Conservation (phyloP, 176 grass and related monocot genomes). For the Zoysia japonica region DNA sequence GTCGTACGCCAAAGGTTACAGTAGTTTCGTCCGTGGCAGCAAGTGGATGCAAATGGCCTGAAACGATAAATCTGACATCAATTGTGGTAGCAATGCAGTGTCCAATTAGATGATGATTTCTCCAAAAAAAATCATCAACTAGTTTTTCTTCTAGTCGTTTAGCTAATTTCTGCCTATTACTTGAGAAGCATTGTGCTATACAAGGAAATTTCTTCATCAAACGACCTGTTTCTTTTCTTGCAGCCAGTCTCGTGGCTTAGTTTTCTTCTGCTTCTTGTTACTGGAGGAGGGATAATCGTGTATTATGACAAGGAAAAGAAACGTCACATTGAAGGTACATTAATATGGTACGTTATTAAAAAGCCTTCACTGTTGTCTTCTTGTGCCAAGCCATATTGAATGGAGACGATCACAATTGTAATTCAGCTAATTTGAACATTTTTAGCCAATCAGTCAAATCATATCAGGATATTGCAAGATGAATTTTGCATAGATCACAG, state of each 20-base stretch:
- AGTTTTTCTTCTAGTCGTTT: background rate
- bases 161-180: background rate
- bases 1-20: background rate
- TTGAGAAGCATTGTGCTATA: background rate
- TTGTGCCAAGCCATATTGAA: background rate
- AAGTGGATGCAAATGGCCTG: background rate
- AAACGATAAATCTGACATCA: background rate
- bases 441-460: background rate
- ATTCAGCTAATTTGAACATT: background rate
- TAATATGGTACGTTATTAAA: slow-evolving; percentile 61
- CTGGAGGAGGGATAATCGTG: slow-evolving; percentile 71
- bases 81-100: background rate
- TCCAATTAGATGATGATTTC: background rate
- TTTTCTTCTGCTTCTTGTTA: slow-evolving; percentile 74
- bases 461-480: background rate
- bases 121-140: background rate
- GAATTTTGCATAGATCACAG: background rate
- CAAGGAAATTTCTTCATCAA: background rate
- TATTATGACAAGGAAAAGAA: slow-evolving; percentile 87
- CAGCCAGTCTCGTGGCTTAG: slow-evolving; percentile 87
- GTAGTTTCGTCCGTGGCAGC: background rate
- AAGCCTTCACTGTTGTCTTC: background rate
- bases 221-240: slow-evolving; percentile 19
- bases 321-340: slow-evolving; percentile 86
- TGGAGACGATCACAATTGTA: background rate